Evolutionary conservation across 2,329 filamentous ascomycete species (phyloP), one percentile per base, ranked within the genome.

Genomic region (Penicillium expansum): DNA sequence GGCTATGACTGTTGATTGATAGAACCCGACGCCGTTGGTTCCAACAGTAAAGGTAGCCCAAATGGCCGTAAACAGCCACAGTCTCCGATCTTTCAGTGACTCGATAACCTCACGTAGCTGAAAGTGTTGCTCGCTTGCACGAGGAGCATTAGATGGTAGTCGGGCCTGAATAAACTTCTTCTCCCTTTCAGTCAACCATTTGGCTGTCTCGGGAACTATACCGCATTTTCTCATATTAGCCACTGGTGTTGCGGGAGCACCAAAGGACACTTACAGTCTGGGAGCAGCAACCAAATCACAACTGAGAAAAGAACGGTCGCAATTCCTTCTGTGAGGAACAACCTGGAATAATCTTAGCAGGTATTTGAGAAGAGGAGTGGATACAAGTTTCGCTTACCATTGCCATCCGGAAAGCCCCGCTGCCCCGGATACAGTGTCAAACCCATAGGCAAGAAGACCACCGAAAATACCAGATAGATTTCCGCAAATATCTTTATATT

Each of bases 121-220:
- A 55, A 79, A 79, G 48, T 77, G 67, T 20, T 70, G 55, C 53
- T 80, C 77, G 11, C 64, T 60, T 0, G 74, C 73, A 30, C 75
- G 69, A 9, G 77, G 77, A 0, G 77, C 68, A 61, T 79, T 79
- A 3, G 67, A 59, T 1, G 77, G 76, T 0, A 79, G 67, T 16
- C 79, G 73, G 14, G 76, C 77, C 64, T 82, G 76, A 18, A 82
- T 72, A 59, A 81, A 82, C 5, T 73, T 74, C 59, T 80, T 79
- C 47, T 82, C 80, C 42, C 65, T 75, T 4, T 76, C 72, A 0
- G 72, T 76, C 33, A 81, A 67, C 79, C 79, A 82, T 44, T 68
- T 71, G 8, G 80, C 79, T 38, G 69, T 74, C 4, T 71, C 64
- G 0, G 78, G 77, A 51, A 80, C 77, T 79, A 37, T 5, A 29